Base-by-base conservation (phyloP, 176 grass and related monocot genomes). In the Aegilops bicornis region DNA sequence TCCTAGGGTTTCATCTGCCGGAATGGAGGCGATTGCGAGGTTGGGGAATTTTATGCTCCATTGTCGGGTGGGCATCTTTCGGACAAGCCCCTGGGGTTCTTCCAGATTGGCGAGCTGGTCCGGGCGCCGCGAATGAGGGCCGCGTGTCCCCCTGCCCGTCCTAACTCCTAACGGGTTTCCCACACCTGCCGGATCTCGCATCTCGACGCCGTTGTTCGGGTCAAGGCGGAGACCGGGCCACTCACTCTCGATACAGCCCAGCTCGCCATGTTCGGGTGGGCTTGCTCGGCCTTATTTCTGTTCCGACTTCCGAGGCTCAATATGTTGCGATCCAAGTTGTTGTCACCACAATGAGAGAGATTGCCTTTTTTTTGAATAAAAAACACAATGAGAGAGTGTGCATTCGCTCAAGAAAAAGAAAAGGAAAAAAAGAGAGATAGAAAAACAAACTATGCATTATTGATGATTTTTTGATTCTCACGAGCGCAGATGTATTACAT, bases 1-100 rank as follows among this genome's bases (percentile, higher is more conserved):
- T 56, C 74, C 74, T 77, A 90, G 85, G 89, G 84, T 84, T 87
- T 7, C 27, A 20, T 45, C 43, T 45, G 45, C 9, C 47, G 61
- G 68, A 12, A 6, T 54, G 72, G 62, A 33, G n/a, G 40, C 23
- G 54, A 79, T 59, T 65, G 54, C 42, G 19, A 37, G 56, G 20
- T 5, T 67, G 89, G 89, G 89, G 89, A 90, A 87, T 90, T 83
- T 90, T 74, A 83, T 54, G 79, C 81, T 83, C 84, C 88, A 77
- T 82, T 69, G 25, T 43, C 73, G 37, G 54, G 37, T 20, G 65
- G 54, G 13, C 73, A 78, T 83, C 81, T 86, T 90, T 14, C 79
- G 19, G 29, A 13, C 17, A 12, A 24, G 29, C 64, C 70, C 78
- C 66, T 36, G 15, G 8, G 1, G 1, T 23, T 31, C 1, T 8